These are phyloP conservation scores for Podospora pseudopauciseta DNA, from an alignment of 495 filamentous ascomycete genomes.

Conservation along the genomic window DNA sequence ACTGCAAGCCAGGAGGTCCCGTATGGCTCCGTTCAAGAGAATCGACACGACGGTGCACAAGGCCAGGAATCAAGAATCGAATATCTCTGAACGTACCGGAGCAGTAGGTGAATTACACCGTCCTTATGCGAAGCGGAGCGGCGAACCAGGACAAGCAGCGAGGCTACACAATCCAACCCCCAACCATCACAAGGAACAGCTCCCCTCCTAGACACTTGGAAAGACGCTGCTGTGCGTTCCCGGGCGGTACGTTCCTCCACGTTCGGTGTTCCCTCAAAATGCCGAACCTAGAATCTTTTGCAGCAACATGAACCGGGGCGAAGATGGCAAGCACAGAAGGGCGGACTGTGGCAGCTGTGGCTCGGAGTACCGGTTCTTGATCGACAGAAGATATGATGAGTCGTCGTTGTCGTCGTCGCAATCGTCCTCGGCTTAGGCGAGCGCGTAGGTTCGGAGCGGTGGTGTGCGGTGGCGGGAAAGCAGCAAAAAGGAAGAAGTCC, in stretches of 20 bases:
- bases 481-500: conserved; percentile 29
- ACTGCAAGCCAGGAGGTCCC: conserved; percentile 2
- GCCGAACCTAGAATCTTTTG: conserved; percentile 26
- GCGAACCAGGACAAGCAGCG: conserved; percentile 40
- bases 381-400: conserved; percentile 13
- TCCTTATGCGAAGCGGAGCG: conserved; percentile 26
- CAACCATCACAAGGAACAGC: conserved; percentile 48
- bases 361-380: conserved; percentile 15
- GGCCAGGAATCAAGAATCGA: conserved; percentile 12
- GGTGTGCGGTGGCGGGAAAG: conserved; percentile 13
- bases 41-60: conserved; percentile 7
- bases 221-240: conserved; percentile 38
- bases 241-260: conserved; percentile 38
- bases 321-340: conserved; percentile 2
- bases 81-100: conserved; percentile 30
- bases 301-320: conserved; percentile 24
- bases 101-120: conserved; percentile 25
- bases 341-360: conserved; percentile 20
- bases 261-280: conserved; percentile 33
- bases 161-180: conserved; percentile 47
- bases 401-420: conserved; percentile 13
- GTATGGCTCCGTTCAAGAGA: background rate
- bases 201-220: conserved; percentile 16
- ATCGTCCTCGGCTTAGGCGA: conserved; percentile 5
- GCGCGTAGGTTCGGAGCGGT: conserved; percentile 18